These are phyloP conservation scores for Rhizoctonia solani DNA, from an alignment of 1,284 basidiomycete genomes.

Conservation along the genomic window DNA sequence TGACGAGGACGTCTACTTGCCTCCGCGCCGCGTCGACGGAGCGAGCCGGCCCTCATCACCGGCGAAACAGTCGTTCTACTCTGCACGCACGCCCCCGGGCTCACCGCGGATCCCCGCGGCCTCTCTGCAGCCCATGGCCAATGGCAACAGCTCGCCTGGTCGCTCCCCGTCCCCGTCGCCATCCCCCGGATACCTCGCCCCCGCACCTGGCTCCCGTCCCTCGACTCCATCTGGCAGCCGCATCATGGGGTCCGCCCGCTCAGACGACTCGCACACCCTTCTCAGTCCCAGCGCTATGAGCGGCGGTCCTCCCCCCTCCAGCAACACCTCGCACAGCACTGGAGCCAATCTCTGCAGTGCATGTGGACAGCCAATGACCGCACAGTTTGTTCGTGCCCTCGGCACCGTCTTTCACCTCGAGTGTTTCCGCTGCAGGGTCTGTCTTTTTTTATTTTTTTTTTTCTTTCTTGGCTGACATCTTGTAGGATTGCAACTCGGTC, in stretches of 20 bases:
- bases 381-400: slow-evolving; percentile 95
- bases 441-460: slow-evolving; percentile 38
- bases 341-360: slow-evolving; percentile 36
- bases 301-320: slow-evolving; percentile 3
- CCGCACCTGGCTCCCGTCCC: too few relatives aligned
- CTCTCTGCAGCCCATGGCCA: slow-evolving; percentile 10
- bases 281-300: slow-evolving; percentile 20
- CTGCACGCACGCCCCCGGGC: slow-evolving; percentile 10
- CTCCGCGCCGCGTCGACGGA: too few relatives aligned
- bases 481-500: slow-evolving; percentile 91
- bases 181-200: slow-evolving; percentile 22
- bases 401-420: slow-evolving; percentile 70
- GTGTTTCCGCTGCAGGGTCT: slow-evolving; percentile 38
- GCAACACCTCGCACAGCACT: slow-evolving; percentile 15
- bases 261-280: slow-evolving; percentile 32
- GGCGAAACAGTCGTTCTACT: too few relatives aligned
- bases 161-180: neutral
- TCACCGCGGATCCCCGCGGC: slow-evolving; percentile 7
- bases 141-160: neutral
- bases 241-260: slow-evolving; percentile 25
- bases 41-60: too few relatives aligned
- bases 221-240: too few relatives aligned
- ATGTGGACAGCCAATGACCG: slow-evolving; percentile 61
- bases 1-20: neutral
- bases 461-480: slow-evolving; percentile 30